Evolutionary conservation across 1,284 basidiomycete genomes (phyloP).

Genomic region (Meripilus lineatus): DNA sequence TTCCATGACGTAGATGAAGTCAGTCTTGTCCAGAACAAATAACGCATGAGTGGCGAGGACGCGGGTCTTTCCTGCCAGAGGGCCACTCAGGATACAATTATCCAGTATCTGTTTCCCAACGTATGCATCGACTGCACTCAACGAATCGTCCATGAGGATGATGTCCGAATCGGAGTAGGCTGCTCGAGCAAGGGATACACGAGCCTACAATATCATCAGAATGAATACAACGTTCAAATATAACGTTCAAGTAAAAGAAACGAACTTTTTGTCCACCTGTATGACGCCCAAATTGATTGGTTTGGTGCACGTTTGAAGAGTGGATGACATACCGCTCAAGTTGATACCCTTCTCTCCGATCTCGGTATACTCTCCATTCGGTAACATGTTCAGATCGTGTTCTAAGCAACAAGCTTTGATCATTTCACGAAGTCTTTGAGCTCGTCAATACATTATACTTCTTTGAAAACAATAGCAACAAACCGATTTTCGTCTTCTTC

Average conservation of each 20-base stretch:
- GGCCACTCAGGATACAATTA: conserved; percentile 53
- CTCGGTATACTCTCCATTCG: conserved; percentile 67
- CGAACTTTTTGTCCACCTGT: conserved; percentile 50
- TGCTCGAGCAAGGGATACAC: conserved; percentile 79
- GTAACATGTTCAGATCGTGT: conserved; percentile 62
- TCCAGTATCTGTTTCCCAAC: conserved; percentile 60
- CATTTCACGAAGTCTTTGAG: conserved; percentile 43
- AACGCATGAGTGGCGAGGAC: conserved; percentile 76
- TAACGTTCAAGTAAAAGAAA: conserved; percentile 5
- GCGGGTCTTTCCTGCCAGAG: conserved; percentile 60
- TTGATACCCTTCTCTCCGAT: conserved; percentile 84
- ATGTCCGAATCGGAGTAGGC: conserved; percentile 75
- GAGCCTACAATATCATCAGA: conserved; percentile 48
- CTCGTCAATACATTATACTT: background rate
- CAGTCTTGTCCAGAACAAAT: conserved; percentile 62
- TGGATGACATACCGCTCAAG: conserved; percentile 44
- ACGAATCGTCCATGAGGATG: conserved; percentile 65
- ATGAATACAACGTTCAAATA: conserved; percentile 2
- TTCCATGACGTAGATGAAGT: conserved; percentile 72
- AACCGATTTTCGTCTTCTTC: conserved; percentile 50
- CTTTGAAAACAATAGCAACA: background rate
- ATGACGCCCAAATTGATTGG: too few species aligned
- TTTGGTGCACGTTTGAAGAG: conserved; percentile 16
- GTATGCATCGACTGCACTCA: conserved; percentile 72
- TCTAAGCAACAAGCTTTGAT: conserved; percentile 58